Evolutionary conservation across 208 protist species (phyloP).

Genomic region (Kentomonas sorsogonicus): DNA sequence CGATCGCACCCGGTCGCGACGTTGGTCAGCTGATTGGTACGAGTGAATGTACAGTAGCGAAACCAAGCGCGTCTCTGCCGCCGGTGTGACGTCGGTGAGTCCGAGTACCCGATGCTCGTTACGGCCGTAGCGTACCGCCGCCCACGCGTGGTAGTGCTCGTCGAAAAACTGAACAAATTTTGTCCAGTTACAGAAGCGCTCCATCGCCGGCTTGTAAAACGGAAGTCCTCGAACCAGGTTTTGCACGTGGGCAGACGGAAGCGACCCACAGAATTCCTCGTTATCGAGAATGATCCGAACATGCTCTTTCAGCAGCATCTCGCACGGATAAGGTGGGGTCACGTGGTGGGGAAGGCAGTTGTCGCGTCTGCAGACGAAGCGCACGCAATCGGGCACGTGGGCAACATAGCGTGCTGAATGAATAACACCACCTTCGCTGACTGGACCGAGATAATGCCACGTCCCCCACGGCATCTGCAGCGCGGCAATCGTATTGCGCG

Average conservation of each 20-base stretch:
- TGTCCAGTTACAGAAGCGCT: conserved; percentile 53
- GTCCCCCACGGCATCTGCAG: conserved; percentile 25
- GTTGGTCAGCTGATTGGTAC: conserved; percentile 30
- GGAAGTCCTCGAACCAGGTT: conserved; percentile 67
- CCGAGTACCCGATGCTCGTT: conserved; percentile 30
- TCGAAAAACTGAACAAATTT: conserved; percentile 38
- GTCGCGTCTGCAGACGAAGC: conserved; percentile 32
- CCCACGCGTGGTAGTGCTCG: conserved; percentile 40
- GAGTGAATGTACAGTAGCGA: conserved; percentile 23
- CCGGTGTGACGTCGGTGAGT: conserved; percentile 40
- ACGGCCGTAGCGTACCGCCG: conserved; percentile 25
- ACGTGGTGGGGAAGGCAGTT: conserved; percentile 14
- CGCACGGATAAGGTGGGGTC: conserved; percentile 31
- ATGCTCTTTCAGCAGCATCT: conserved; percentile 69
- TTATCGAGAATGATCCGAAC: conserved; percentile 58
- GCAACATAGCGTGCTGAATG: conserved; percentile 47
- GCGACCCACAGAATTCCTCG: conserved; percentile 61
- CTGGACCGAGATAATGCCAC: conserved; percentile 32
- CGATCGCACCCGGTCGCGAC: conserved; percentile 35
- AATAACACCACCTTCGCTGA: too few relatives aligned
- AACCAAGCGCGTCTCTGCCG: conserved; percentile 49
- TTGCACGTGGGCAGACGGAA: conserved; percentile 57
- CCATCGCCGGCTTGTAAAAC: conserved; percentile 45
- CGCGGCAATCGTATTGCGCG: conserved; percentile 16
- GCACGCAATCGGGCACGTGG: conserved; percentile 23